Evolutionary conservation across 2,329 filamentous ascomycete genomes (phyloP).

Genomic region (Nectriaceae sp.): DNA sequence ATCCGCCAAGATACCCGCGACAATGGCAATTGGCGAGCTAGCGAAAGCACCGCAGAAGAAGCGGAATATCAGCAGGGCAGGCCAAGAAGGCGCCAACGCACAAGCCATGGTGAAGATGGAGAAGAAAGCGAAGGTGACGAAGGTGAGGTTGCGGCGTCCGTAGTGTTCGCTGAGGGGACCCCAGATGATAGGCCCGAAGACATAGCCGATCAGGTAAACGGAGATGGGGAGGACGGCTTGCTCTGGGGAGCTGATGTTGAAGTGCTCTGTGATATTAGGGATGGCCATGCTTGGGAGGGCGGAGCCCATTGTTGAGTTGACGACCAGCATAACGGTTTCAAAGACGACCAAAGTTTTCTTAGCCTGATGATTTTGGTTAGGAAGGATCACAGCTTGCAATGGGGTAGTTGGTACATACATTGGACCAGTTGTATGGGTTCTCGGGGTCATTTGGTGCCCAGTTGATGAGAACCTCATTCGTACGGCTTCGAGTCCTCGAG

Average conservation of each 20-base stretch:
- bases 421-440: constrained; percentile 56
- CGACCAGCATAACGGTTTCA: constrained; percentile 58
- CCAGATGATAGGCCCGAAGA: constrained; percentile 62
- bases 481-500: constrained; percentile 35
- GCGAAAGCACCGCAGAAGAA: constrained; percentile 56
- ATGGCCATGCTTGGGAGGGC: constrained; percentile 65
- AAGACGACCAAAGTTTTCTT: constrained; percentile 58
- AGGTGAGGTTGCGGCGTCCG: constrained; percentile 52
- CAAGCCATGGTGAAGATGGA: constrained; percentile 56
- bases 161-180: constrained; percentile 68
- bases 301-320: constrained; percentile 69
- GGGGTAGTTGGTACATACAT: constrained; percentile 27
- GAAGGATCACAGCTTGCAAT: not conserved
- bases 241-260: constrained; percentile 50
- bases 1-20: constrained; percentile 66
- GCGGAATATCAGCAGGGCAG: constrained; percentile 55
- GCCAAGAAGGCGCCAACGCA: constrained; percentile 54
- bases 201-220: constrained; percentile 65
- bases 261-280: constrained; percentile 58
- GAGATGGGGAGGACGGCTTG: constrained; percentile 60
- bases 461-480: constrained; percentile 39
- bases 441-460: constrained; percentile 52
- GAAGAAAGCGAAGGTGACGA: constrained; percentile 50
- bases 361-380: constrained; percentile 33
- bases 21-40: constrained; percentile 61